A percentile compares a stretch with the other conserved stretches of the same genome.
Evolutionary conservation across 2,329 filamentous ascomycete genomes (phyloP).

Genomic region (Sclerotinia borealis): DNA sequence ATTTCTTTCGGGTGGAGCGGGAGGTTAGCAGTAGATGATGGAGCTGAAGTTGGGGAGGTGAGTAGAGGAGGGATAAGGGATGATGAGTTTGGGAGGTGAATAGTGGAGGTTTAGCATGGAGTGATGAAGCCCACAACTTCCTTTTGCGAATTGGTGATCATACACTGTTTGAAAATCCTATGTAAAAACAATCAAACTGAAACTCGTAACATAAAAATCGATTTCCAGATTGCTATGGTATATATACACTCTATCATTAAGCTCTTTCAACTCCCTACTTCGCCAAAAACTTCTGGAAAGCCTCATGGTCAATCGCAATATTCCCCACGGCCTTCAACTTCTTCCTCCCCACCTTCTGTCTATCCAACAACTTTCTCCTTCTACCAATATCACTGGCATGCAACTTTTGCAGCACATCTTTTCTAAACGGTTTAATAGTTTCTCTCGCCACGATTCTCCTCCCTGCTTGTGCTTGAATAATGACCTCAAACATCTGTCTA

Average conservation of each 20-base stretch:
- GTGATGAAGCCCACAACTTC: no score
- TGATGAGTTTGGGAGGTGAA: no score
- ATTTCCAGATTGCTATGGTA: neutral
- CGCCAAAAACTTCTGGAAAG: conserved; percentile 88
- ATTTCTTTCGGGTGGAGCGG: no score
- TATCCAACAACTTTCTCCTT: conserved; percentile 82
- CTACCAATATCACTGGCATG: conserved; percentile 84
- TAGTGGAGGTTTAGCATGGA: no score
- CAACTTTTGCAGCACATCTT: conserved; percentile 88
- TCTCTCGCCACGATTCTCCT: conserved; percentile 81
- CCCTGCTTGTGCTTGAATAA: conserved; percentile 87
- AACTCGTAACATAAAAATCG: neutral
- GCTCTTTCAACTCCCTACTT: conserved; percentile 47
- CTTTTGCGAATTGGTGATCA: no score
- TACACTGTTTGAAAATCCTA: no score
- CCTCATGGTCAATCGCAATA: conserved; percentile 91
- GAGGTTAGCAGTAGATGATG: no score
- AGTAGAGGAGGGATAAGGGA: no score
- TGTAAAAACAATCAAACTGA: neutral
- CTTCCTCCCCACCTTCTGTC: conserved; percentile 94
- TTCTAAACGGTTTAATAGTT: conserved; percentile 92
- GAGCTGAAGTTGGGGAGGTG: no score
- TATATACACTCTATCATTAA: neutral
- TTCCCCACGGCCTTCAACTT: conserved; percentile 78
- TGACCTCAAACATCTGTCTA: conserved; percentile 91